A percentile compares a stretch with the other conserved stretches of the same genome.
phyloP scores from a whole-genome alignment of 2,329 filamentous ascomycete species.

The Fonsecaea pedrosoi region DNA sequence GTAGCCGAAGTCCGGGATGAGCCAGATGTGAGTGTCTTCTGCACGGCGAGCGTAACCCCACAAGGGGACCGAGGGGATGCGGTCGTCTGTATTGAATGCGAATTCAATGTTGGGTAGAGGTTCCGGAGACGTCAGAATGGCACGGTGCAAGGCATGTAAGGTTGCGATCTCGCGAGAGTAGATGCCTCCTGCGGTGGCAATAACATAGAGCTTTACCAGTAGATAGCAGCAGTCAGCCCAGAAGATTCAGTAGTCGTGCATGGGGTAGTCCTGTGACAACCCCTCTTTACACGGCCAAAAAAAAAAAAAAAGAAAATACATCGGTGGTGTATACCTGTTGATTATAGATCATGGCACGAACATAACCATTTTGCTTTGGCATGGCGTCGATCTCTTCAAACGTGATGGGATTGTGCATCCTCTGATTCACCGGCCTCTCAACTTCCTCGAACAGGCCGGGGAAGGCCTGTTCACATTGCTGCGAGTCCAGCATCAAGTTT shows the following conservation, averaged over 20 bases:
- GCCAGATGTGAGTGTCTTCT: conserved; percentile 53
- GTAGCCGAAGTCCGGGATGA: conserved; percentile 63
- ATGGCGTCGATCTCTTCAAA: conserved; percentile 38
- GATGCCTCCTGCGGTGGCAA: conserved; percentile 44
- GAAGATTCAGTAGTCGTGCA: neutral
- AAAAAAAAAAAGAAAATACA: too few species aligned
- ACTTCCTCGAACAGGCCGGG: conserved; percentile 42
- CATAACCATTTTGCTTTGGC: conserved; percentile 39
- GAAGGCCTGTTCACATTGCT: conserved; percentile 41
- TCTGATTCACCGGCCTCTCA: conserved; percentile 34
- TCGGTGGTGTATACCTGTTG: conserved; percentile 37
- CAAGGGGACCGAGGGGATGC: conserved; percentile 45
- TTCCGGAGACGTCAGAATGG: conserved; percentile 51
- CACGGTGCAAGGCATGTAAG: conserved; percentile 57
- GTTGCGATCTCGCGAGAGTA: conserved; percentile 49
- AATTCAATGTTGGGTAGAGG: conserved; percentile 59
- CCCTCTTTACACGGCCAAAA: neutral
- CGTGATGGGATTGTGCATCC: conserved; percentile 35
- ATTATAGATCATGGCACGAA: conserved; percentile 49
- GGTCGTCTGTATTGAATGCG: conserved; percentile 56
- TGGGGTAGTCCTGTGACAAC: neutral
- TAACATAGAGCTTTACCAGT: conserved; percentile 44
- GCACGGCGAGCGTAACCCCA: conserved; percentile 54
- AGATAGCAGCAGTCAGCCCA: conserved; percentile 8
- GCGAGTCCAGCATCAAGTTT: conserved; percentile 38